Evolutionary conservation across 495 filamentous ascomycete species (phyloP).

Genomic region (Cenococcum geophilum): DNA sequence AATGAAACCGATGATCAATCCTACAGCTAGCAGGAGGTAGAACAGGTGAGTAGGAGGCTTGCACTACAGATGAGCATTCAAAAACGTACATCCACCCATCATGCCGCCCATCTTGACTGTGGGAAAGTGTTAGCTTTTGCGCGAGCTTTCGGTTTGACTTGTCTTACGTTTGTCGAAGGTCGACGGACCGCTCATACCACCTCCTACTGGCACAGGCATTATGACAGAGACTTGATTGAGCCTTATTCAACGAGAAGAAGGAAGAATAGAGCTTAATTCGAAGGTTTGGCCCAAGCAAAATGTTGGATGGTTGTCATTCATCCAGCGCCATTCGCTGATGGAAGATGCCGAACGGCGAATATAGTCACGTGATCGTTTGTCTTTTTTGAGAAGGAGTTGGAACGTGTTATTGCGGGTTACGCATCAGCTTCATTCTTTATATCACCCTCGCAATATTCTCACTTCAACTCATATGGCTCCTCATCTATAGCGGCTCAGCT

Average conservation of each 20-base stretch:
- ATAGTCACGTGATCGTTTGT: not conserved
- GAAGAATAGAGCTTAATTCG: not conserved
- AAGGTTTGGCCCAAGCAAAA: not conserved
- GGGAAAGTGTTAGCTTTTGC: constrained; percentile 29
- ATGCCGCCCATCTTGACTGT: constrained; percentile 95
- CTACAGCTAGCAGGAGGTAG: constrained; percentile 60
- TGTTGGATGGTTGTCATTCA: constrained; percentile 2
- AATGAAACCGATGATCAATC: constrained; percentile 94
- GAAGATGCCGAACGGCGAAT: constrained; percentile 1
- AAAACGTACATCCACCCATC: constrained; percentile 87
- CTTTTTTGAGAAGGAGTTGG: not conserved
- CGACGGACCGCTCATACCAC: constrained; percentile 58
- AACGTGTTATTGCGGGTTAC: not conserved
- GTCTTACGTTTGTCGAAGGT: constrained; percentile 86
- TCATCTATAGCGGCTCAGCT: not conserved
- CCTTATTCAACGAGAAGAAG: not conserved
- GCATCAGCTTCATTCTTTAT: not conserved
- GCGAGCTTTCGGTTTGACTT: not conserved
- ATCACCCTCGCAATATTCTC: not conserved
- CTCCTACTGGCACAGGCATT: constrained; percentile 65
- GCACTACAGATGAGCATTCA: too few relatives aligned
- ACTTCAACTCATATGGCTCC: not conserved
- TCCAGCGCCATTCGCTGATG: not conserved
- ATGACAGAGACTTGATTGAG: constrained; percentile 26
- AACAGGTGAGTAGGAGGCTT: not conserved